phyloP scores from a whole-genome alignment of 1,284 basidiomycete genomes.

The Ceratobasidium sp. region DNA sequence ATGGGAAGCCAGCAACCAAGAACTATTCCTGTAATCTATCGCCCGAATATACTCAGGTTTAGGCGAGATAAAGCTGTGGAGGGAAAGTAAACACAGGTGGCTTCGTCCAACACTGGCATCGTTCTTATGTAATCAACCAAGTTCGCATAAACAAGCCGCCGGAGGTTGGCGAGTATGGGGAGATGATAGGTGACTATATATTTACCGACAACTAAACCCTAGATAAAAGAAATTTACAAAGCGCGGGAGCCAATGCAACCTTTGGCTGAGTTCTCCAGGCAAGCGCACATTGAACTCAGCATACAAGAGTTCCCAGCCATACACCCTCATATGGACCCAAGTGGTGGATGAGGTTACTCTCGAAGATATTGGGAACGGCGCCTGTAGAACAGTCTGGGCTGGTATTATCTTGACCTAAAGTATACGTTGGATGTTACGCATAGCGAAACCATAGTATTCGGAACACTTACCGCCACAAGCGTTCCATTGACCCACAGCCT shows the following conservation, averaged over 20 bases:
- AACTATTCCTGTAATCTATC: neutral
- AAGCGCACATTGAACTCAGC: conserved; percentile 17
- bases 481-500: conserved; percentile 24
- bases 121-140: conserved; percentile 6
- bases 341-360: conserved; percentile 47
- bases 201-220: neutral
- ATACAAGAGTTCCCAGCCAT: conserved; percentile 45
- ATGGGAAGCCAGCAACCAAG: too few species aligned
- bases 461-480: conserved; percentile 26
- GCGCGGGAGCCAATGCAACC: too few species aligned
- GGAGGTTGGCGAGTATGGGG: too few species aligned
- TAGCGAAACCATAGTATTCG: neutral
- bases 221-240: neutral
- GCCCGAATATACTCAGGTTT: neutral
- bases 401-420: conserved; percentile 44
- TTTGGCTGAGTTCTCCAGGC: neutral
- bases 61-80: neutral
- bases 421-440: neutral
- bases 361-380: conserved; percentile 36
- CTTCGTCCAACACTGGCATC: neutral
- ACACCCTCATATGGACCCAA: conserved; percentile 45
- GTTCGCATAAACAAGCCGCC: neutral
- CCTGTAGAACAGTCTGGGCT: conserved; percentile 42
- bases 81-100: neutral
- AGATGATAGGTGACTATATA: neutral